Evolutionary conservation across 2,329 filamentous ascomycete genomes (phyloP).

Genomic region (Pseudogymnoascus sp.): DNA sequence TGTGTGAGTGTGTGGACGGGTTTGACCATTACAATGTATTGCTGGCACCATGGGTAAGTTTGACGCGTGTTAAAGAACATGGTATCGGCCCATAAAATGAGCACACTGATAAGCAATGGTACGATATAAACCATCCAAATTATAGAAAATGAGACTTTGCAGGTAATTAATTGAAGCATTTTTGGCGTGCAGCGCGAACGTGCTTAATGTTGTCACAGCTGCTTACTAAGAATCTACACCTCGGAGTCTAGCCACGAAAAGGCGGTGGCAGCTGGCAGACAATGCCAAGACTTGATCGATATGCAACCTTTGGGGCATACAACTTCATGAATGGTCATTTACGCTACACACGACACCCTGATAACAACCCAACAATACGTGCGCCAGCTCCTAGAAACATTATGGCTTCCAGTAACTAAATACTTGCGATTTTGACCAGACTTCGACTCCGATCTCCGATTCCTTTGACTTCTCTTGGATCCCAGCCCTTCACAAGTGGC

Average conservation of each 20-base stretch:
- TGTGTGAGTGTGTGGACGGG: neutral
- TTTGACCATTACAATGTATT: neutral
- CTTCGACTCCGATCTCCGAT: neutral
- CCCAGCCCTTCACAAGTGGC: neutral
- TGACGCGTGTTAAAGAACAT: neutral
- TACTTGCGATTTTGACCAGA: neutral
- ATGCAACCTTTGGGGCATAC: constrained; percentile 7
- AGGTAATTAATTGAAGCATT: neutral
- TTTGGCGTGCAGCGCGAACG: neutral
- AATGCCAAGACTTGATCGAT: neutral
- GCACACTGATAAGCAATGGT: neutral
- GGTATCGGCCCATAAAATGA: neutral
- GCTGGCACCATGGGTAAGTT: too few relatives aligned
- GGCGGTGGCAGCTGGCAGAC: neutral
- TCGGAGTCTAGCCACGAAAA: neutral
- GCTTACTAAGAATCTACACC: neutral
- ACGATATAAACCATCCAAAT: neutral
- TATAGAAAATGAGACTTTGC: neutral
- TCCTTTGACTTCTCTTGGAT: neutral
- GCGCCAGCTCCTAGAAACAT: neutral
- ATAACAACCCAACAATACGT: neutral
- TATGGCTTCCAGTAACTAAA: neutral
- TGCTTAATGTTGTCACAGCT: neutral
- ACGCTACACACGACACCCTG: neutral
- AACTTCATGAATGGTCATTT: neutral